Evolutionary conservation across 805 yeast genomes (phyloP).

Genomic region (Torulaspora quercuum): DNA sequence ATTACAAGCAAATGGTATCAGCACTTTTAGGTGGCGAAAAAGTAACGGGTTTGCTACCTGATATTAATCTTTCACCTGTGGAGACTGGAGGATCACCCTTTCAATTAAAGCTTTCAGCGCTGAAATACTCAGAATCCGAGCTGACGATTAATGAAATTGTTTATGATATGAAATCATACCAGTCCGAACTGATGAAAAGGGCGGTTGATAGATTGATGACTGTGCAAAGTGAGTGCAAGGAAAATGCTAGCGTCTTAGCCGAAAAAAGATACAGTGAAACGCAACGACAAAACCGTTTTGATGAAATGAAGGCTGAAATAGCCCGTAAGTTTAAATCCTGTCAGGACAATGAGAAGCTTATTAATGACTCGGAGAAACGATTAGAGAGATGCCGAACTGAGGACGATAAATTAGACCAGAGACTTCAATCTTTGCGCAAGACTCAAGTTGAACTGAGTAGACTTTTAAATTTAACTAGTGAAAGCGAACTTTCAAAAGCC

Average conservation of each 20-base stretch:
- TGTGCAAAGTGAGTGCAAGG: conserved; percentile 27
- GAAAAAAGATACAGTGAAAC: conserved; percentile 40
- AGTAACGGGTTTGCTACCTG: conserved; percentile 9
- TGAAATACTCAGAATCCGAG: conserved; percentile 13
- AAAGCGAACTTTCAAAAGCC: conserved; percentile 14
- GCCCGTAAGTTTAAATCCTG: conserved; percentile 41
- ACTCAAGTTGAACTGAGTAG: conserved; percentile 14
- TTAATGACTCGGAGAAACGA: conserved; percentile 28
- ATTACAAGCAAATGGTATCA: conserved; percentile 10
- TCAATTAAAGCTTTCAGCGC: conserved; percentile 11
- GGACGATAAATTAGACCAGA: conserved; percentile 16
- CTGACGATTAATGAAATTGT: conserved; percentile 14
- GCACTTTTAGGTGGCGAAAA: conserved; percentile 9
- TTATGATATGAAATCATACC: conserved; percentile 36
- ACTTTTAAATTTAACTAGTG: conserved; percentile 5
- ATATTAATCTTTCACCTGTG: conserved; percentile 8
- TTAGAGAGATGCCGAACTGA: conserved; percentile 25
- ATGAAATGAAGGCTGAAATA: conserved; percentile 39
- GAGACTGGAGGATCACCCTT: conserved; percentile 5
- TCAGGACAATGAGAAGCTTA: conserved; percentile 26
- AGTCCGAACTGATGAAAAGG: conserved; percentile 37
- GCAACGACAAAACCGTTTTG: conserved; percentile 40
- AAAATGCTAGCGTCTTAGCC: conserved; percentile 23
- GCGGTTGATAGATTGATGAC: conserved; percentile 37
- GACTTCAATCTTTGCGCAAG: conserved; percentile 12